These are phyloP conservation scores for Dipteronia sinensis DNA, from an alignment of 345 rosid genomes.

Conservation along the genomic window DNA sequence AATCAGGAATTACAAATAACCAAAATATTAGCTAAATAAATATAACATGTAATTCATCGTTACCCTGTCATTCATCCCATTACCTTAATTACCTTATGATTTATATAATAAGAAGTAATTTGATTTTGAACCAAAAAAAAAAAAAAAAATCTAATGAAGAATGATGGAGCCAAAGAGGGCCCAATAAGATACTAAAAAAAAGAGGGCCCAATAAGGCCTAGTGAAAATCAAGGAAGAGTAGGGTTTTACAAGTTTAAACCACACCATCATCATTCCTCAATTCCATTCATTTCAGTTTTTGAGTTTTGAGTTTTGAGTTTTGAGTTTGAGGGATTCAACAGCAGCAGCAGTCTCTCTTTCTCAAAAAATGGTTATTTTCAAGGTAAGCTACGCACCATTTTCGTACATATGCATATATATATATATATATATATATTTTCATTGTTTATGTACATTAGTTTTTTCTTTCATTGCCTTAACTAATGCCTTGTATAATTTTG, in stretches of 20 bases:
- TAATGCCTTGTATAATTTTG: background rate
- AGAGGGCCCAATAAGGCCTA: background rate
- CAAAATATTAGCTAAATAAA: too few relatives aligned
- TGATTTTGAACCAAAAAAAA: too few relatives aligned
- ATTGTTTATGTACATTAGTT: background rate
- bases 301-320: too few relatives aligned
- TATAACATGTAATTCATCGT: too few relatives aligned
- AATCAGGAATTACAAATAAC: too few relatives aligned
- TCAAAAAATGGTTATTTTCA: constrained; percentile 26
- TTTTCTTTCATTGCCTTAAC: background rate
- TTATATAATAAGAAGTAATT: too few relatives aligned
- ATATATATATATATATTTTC: background rate
- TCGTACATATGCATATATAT: background rate
- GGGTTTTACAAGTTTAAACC: background rate
- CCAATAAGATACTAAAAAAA: too few relatives aligned
- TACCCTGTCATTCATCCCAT: too few relatives aligned
- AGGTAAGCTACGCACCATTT: constrained; percentile 11
- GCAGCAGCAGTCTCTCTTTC: background rate
- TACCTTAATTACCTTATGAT: too few relatives aligned
- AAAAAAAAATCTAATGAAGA: too few relatives aligned
- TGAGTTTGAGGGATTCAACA: background rate
- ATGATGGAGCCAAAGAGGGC: too few relatives aligned
- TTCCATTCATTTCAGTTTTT: too few relatives aligned
- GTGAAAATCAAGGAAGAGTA: background rate
- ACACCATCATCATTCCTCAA: background rate